Conservation (phyloP, 202 grass and related monocot genomes). For the Schoenoplectus tabernaemontani region DNA sequence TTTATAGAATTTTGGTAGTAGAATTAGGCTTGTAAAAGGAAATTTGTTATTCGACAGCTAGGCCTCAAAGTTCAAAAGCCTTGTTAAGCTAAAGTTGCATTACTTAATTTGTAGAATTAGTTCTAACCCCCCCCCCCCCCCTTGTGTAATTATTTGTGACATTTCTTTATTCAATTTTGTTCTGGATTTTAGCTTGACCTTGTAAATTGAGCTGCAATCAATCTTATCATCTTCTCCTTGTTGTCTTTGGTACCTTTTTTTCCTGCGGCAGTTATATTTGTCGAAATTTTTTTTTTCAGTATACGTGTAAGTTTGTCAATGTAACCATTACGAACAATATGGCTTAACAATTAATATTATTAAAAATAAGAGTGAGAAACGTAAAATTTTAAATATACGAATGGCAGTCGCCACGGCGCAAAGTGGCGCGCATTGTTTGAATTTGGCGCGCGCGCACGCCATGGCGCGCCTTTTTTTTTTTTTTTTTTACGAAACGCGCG, state of each 20-base stretch:
- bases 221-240: neutral
- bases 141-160: conserved; percentile 21
- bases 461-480: too few species aligned
- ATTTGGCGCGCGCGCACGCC: too few species aligned
- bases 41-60: conserved; percentile 10
- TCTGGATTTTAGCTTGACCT: neutral
- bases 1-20: conserved; percentile 25
- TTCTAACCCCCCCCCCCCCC: neutral
- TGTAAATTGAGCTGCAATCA: conserved; percentile 22
- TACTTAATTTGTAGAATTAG: conserved; percentile 26
- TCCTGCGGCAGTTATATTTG: neutral
- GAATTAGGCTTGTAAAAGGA: conserved; percentile 23
- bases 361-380: too few species aligned
- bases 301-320: neutral
- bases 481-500: too few species aligned
- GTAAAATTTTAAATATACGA: too few species aligned
- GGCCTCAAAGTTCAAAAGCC: conserved; percentile 9
- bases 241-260: neutral
- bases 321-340: neutral
- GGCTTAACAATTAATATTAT: too few species aligned
- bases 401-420: too few species aligned
- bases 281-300: too few species aligned
- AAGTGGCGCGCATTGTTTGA: too few species aligned
- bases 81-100: neutral
- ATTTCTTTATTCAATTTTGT: conserved; percentile 29